Percentiles rank a stretch among this genome's conserved stretches.
phyloP scores from a whole-genome alignment of 2,329 filamentous ascomycete genomes.

The Fusarium graminum region DNA sequence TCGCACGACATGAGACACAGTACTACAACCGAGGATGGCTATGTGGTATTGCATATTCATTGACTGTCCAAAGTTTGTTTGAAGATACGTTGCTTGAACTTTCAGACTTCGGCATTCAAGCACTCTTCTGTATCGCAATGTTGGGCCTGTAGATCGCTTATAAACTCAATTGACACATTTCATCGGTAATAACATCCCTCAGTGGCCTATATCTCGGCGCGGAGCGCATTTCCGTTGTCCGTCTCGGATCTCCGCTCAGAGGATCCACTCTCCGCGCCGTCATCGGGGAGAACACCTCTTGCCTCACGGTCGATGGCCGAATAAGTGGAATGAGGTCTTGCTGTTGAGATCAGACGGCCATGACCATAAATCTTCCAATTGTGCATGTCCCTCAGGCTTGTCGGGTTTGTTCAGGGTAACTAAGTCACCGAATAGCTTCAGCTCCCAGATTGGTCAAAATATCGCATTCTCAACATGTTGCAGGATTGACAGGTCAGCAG shows the following conservation, averaged over 20 bases:
- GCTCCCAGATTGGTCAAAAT: too few relatives aligned
- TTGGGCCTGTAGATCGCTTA: background rate
- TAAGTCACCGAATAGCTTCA: too few relatives aligned
- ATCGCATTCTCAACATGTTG: too few relatives aligned
- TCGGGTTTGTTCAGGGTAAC: background rate
- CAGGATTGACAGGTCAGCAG: too few relatives aligned
- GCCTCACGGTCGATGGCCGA: slow-evolving; percentile 23
- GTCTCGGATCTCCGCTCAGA: slow-evolving; percentile 47
- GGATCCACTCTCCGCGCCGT: slow-evolving; percentile 46
- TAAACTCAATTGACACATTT: slow-evolving; percentile 22
- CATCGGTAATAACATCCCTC: slow-evolving; percentile 28
- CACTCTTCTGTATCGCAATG: background rate
- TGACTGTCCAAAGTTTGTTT: background rate
- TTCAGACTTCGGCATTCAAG: background rate
- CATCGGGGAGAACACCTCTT: slow-evolving; percentile 40
- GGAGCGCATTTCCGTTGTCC: slow-evolving; percentile 46
- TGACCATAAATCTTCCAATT: too few relatives aligned
- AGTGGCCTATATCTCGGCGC: slow-evolving; percentile 45
- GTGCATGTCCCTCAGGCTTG: background rate
- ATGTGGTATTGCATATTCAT: background rate
- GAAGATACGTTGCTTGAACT: slow-evolving; percentile 4
- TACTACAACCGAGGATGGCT: background rate
- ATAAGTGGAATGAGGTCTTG: slow-evolving; percentile 26
- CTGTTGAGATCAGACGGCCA: background rate
- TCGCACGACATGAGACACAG: slow-evolving; percentile 3